phyloP scores from a whole-genome alignment of 2,329 filamentous ascomycete species.

The Verticillium nubilum region DNA sequence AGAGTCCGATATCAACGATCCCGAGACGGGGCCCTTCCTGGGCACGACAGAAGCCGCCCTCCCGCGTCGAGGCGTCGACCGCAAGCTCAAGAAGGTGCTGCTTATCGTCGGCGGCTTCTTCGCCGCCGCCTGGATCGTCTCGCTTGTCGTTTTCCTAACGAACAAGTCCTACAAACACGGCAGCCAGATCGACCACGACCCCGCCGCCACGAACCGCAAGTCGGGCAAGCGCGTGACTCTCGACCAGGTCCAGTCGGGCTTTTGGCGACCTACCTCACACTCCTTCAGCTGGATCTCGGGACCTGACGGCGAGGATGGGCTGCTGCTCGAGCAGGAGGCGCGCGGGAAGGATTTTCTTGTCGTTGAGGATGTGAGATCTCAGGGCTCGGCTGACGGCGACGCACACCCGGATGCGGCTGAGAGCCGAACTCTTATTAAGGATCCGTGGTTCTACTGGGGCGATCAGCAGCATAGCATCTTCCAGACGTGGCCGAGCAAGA shows the following conservation, averaged over 20 bases:
- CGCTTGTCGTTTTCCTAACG: conserved; percentile 61
- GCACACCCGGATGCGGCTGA: conserved; percentile 28
- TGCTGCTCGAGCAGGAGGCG: conserved; percentile 69
- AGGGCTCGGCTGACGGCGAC: conserved; percentile 21
- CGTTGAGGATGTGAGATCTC: conserved; percentile 71
- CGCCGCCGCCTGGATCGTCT: conserved; percentile 62
- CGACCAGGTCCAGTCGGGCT: conserved; percentile 61
- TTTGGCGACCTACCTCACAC: conserved; percentile 59
- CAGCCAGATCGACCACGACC: conserved; percentile 60
- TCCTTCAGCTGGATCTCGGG: conserved; percentile 73
- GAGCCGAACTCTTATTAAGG: conserved; percentile 71
- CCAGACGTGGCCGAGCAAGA: conserved; percentile 68
- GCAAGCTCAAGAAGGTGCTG: conserved; percentile 55
- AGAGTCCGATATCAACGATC: conserved; percentile 34
- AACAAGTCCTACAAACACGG: conserved; percentile 61
- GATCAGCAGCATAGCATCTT: conserved; percentile 50
- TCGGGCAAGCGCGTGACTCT: conserved; percentile 69
- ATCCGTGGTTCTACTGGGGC: conserved; percentile 54
- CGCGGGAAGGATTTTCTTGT: conserved; percentile 68
- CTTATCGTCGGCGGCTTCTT: conserved; percentile 58
- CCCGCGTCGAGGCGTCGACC: conserved; percentile 56
- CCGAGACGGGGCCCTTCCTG: conserved; percentile 51
- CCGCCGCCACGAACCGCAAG: conserved; percentile 57
- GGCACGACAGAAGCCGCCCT: conserved; percentile 25
- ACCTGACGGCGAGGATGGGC: conserved; percentile 71